Percentiles rank a stretch among this genome's conserved stretches.
Evolutionary conservation across 1,284 basidiomycete genomes (phyloP).

Genomic region (Tremellales sp.): DNA sequence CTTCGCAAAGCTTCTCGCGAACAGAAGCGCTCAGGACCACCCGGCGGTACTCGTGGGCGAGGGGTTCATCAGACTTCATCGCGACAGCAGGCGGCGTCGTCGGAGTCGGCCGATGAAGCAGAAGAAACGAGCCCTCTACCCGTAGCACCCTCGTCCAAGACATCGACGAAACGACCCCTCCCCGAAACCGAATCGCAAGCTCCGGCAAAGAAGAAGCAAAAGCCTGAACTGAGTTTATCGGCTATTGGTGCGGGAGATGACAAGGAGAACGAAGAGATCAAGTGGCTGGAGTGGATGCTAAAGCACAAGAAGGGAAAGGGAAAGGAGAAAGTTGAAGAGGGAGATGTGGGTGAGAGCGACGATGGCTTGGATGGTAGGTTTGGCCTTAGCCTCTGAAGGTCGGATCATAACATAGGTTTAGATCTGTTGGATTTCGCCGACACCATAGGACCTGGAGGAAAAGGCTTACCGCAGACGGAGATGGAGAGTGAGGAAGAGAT

Average conservation of each 20-base stretch:
- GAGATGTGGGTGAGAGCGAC: constrained; percentile 44
- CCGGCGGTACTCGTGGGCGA: too few relatives aligned
- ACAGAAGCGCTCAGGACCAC: constrained; percentile 9
- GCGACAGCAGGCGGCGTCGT: background rate
- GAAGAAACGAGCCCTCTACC: constrained; percentile 1
- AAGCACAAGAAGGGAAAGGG: constrained; percentile 52
- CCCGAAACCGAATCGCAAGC: constrained; percentile 19
- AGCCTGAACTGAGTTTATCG: constrained; percentile 26
- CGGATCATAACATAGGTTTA: constrained; percentile 43
- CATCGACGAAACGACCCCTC: constrained; percentile 21
- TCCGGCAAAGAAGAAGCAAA: constrained; percentile 22
- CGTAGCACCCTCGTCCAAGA: background rate
- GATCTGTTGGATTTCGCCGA: constrained; percentile 53
- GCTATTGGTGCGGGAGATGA: constrained; percentile 48
- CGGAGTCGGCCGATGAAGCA: constrained; percentile 3
- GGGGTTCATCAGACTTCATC: too few relatives aligned
- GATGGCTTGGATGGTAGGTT: constrained; percentile 61
- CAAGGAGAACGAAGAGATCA: constrained; percentile 72
- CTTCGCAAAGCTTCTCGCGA: constrained; percentile 13
- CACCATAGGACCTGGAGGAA: constrained; percentile 33
- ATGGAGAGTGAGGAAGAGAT: constrained; percentile 10
- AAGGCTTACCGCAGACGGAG: constrained; percentile 12
- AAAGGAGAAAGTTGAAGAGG: constrained; percentile 44
- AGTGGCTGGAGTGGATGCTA: constrained; percentile 68
- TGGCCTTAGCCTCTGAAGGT: constrained; percentile 12